These are phyloP conservation scores for Citrus sp. DNA, from an alignment of 345 rosid species.

Conservation along the genomic window DNA sequence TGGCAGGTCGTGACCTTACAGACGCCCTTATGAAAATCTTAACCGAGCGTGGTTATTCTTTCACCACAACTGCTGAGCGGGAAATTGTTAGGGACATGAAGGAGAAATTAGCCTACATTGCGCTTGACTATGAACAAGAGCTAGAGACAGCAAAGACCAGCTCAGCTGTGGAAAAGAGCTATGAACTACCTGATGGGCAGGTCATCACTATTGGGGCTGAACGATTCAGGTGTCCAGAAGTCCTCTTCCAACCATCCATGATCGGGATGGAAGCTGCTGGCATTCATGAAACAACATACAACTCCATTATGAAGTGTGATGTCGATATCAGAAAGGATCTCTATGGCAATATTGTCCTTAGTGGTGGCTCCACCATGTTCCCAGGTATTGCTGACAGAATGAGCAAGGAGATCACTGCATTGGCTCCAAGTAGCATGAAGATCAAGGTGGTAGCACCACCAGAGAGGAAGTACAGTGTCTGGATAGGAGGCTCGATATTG, in stretches of 20 bases:
- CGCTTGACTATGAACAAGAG: slow-evolving; percentile 71
- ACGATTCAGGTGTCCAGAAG: slow-evolving; percentile 78
- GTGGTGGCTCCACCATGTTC: slow-evolving; percentile 77
- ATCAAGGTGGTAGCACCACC: slow-evolving; percentile 63
- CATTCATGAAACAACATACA: slow-evolving; percentile 57
- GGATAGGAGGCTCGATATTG: slow-evolving; percentile 62
- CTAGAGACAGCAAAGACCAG: slow-evolving; percentile 53
- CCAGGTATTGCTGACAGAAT: slow-evolving; percentile 71
- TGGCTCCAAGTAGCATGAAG: slow-evolving; percentile 65
- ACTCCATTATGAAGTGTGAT: slow-evolving; percentile 67
- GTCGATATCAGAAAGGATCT: slow-evolving; percentile 63
- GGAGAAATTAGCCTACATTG: slow-evolving; percentile 69
- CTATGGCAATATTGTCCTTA: slow-evolving; percentile 50
- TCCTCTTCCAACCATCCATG: slow-evolving; percentile 75
- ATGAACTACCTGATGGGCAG: slow-evolving; percentile 70
- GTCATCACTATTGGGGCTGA: slow-evolving; percentile 71
- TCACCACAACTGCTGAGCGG: slow-evolving; percentile 67
- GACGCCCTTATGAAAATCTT: slow-evolving; percentile 68
- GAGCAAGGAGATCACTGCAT: slow-evolving; percentile 73
- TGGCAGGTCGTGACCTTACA: slow-evolving; percentile 80
- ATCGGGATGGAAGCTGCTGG: slow-evolving; percentile 64
- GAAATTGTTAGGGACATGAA: slow-evolving; percentile 72
- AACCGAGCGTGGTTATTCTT: slow-evolving; percentile 71
- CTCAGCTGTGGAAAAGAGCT: slow-evolving; percentile 62
- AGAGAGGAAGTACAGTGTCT: slow-evolving; percentile 61